phyloP scores from a whole-genome alignment of 1,139 yeast genomes.

The Fermentozyma sake region DNA sequence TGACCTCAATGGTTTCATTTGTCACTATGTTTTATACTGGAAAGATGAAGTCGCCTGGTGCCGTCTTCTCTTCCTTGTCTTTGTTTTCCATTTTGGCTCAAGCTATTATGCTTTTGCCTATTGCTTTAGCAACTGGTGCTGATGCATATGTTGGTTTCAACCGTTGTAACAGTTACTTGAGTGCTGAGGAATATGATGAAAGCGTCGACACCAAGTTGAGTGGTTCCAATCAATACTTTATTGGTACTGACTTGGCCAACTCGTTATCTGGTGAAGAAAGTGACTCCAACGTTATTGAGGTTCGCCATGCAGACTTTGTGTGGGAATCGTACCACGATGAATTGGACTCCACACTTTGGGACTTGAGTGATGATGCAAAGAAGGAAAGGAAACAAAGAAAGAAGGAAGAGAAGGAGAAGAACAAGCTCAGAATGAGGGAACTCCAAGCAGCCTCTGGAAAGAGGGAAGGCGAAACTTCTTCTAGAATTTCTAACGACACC shows the following conservation, averaged over 20 bases:
- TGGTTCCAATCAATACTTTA: slow-evolving; percentile 12
- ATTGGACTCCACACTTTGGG: slow-evolving; percentile 24
- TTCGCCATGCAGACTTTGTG: slow-evolving; percentile 27
- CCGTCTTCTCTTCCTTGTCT: slow-evolving; percentile 48
- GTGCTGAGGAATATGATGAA: slow-evolving; percentile 33
- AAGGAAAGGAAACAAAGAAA: slow-evolving; percentile 11
- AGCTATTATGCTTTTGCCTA: slow-evolving; percentile 49
- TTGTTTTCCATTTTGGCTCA: slow-evolving; percentile 49
- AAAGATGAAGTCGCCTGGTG: slow-evolving; percentile 33
- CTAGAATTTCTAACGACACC: slow-evolving; percentile 13
- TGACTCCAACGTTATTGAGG: slow-evolving; percentile 18
- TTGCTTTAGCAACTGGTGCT: slow-evolving; percentile 51
- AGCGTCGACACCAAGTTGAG: slow-evolving; percentile 17
- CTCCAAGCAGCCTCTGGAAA: slow-evolving; percentile 12
- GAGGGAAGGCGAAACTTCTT: slow-evolving; percentile 6
- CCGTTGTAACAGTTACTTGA: slow-evolving; percentile 41
- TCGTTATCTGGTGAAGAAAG: neutral
- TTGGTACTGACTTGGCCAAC: slow-evolving; percentile 10
- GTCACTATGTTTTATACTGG: slow-evolving; percentile 41
- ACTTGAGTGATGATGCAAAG: slow-evolving; percentile 12
- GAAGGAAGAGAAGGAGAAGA: slow-evolving; percentile 8
- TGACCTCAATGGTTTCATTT: slow-evolving; percentile 21
- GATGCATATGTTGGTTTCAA: slow-evolving; percentile 51
- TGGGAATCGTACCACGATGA: slow-evolving; percentile 36
- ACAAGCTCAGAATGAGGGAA: slow-evolving; percentile 13